Conservation (phyloP, 2,329 filamentous ascomycete species). For the Stachybotrys echinatus region DNA sequence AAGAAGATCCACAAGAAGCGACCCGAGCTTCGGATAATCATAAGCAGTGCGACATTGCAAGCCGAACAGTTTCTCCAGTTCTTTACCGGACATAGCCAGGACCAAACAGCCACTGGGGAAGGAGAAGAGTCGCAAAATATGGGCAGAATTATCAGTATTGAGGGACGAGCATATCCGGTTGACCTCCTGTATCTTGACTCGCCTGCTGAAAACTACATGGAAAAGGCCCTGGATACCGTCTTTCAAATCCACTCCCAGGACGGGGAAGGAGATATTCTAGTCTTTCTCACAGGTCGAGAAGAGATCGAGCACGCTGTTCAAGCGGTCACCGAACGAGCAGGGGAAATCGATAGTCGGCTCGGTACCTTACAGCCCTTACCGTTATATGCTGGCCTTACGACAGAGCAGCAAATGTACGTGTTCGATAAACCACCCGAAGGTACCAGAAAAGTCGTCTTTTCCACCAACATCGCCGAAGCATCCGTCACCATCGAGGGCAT, state of each 20-base stretch:
- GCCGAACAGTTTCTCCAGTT: constrained; percentile 81
- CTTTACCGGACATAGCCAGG: constrained; percentile 40
- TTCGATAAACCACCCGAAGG: constrained; percentile 80
- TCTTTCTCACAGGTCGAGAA: constrained; percentile 89
- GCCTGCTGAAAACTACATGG: constrained; percentile 81
- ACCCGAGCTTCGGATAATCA: constrained; percentile 76
- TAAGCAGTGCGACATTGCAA: constrained; percentile 91
- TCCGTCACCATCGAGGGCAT: constrained; percentile 93
- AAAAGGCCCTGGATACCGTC: constrained; percentile 74
- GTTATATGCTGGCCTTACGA: constrained; percentile 82
- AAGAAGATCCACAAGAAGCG: constrained; percentile 84
- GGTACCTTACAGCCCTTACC: constrained; percentile 48
- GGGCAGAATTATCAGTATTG: constrained; percentile 67
- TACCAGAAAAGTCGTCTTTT: constrained; percentile 84
- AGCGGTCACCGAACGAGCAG: constrained; percentile 67
- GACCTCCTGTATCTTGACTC: constrained; percentile 76
- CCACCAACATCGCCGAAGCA: constrained; percentile 94
- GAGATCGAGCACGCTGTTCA: constrained; percentile 86
- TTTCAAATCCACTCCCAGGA: constrained; percentile 85
- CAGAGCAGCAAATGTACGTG: constrained; percentile 90
- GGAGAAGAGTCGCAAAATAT: constrained; percentile 22
- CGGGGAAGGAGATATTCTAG: constrained; percentile 75
- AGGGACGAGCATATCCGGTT: constrained; percentile 84
- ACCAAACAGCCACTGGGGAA: constrained; percentile 18
- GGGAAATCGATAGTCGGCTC: constrained; percentile 41